Evolutionary conservation across 106 monocot species (phyloP), one percentile per base, ranked within the genome.

Genomic region (Dendrobium huoshanense): DNA sequence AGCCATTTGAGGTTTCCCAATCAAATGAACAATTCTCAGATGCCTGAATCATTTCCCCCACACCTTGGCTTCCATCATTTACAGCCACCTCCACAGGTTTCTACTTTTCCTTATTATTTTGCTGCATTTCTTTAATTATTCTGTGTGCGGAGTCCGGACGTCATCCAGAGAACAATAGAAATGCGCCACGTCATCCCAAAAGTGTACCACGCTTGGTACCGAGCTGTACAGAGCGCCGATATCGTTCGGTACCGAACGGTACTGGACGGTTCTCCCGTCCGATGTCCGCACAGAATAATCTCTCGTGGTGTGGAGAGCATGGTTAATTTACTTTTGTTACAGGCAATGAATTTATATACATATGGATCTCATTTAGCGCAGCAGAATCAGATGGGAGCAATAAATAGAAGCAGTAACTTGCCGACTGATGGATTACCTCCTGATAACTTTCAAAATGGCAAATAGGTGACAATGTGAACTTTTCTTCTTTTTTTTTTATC

Each of bases 301-400:
- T 54, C 41, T 55, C 72, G 61, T 68, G 44, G 75, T 43, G 31
- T 20, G 43, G 33, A 33, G 16, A 48, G n/a, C 7, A 18, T 10
- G 47, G 15, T 11, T 48, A 33, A 70, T 41, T 24, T 70, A 10
- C n/a, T 55, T 78, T 70, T 67, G 8, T 61, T 80, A 82, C 86
- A 94, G 94, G 83, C 76, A 19, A 79, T 88, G 83, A 85, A 86
- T 76, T 81, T 90, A 67, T 90, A 87, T 77, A 37, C 75, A 47
- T 88, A 87, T 77, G 82, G 85, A 58, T 77, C 90, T 64, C 88
- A 84, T 29, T 75, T 77, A 78, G 41, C 31, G 82, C 80, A 85
- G 72, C 87, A 79, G 73, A 90, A 77, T 73, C 90, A 92, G 80
- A 59, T 82, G 81, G 19, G 85, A 76, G 78, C 79, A 15, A 6